Percentiles rank a stretch among this genome's conserved stretches.
Conservation (phyloP, 192 early-diverging fungal species). For the Powellomyces hirtus region DNA sequence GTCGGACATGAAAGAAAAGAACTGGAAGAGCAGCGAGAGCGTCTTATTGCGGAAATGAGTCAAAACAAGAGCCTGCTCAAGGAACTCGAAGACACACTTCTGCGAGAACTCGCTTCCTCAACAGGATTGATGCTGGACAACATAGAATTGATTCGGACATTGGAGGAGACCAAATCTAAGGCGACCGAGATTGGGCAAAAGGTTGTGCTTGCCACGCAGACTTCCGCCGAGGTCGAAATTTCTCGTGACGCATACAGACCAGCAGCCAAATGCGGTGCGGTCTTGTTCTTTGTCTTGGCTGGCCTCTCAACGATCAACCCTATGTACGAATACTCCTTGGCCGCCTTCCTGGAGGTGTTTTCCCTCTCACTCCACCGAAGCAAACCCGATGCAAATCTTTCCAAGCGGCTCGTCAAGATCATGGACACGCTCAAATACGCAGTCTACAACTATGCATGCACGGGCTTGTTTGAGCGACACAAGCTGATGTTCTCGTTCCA, state of each 20-base stretch:
- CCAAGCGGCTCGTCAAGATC: slow-evolving; percentile 54
- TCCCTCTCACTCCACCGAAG: slow-evolving; percentile 49
- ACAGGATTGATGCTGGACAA: slow-evolving; percentile 65
- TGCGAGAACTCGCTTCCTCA: slow-evolving; percentile 57
- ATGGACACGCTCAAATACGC: slow-evolving; percentile 62
- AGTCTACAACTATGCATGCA: slow-evolving; percentile 64
- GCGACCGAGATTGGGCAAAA: slow-evolving; percentile 62
- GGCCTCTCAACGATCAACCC: slow-evolving; percentile 62
- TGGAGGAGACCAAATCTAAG: slow-evolving; percentile 63
- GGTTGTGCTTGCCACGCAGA: slow-evolving; percentile 60
- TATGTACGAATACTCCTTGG: slow-evolving; percentile 61
- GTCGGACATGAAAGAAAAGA: slow-evolving; percentile 59
- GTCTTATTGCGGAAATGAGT: slow-evolving; percentile 56
- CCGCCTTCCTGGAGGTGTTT: slow-evolving; percentile 60
- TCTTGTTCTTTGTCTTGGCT: slow-evolving; percentile 61
- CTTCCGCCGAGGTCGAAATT: slow-evolving; percentile 57
- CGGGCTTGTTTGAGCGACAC: slow-evolving; percentile 60
- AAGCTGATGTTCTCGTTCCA: slow-evolving; percentile 68
- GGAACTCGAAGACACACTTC: slow-evolving; percentile 56
- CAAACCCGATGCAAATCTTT: slow-evolving; percentile 53
- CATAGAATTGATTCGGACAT: slow-evolving; percentile 56
- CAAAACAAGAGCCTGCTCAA: slow-evolving; percentile 57
- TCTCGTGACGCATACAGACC: slow-evolving; percentile 60
- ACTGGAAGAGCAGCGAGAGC: slow-evolving; percentile 59
- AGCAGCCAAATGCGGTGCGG: slow-evolving; percentile 58